Base-by-base conservation (phyloP, 176 grass and related monocot genomes). In the Oryza coarctata region DNA sequence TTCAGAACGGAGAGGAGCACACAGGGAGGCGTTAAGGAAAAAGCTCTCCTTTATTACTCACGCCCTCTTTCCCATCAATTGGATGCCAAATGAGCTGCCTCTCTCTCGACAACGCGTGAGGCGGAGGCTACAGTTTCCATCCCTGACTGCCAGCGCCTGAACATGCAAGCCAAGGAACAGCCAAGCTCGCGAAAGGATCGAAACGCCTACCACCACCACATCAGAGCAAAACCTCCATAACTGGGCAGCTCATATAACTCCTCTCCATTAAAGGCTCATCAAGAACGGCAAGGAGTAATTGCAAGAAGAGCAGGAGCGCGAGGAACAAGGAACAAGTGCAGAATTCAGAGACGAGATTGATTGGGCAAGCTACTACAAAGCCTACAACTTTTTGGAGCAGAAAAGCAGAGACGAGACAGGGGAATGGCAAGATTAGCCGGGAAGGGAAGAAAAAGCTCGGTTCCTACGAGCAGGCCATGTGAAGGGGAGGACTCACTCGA, bases 121-220 rank as follows among this genome's bases (percentile, higher is more conserved):
- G 71, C 70, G 47, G 78, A 65, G 28, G 63, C 78, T 68, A 30
- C 87, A 40, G 82, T 81, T 76, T 74, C 82, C 77, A 77, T 64
- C 70, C 26, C 87, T 73, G 69, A 28, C 35, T 79, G 69, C 75
- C 39, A 35, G 47, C 12, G 57, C 70, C 63, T 32, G 25, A 17
- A 26, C 72, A 61, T 68, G 73, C 73, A 76, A 76, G 82, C 62
- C 33, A 84, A 41, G 25, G 26, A 57, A 76, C 73, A 60, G 6
- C 73, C 47, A n/a, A n/a, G 65, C 55, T 29, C 26, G 32, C 60
- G 67, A 71, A 70, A 55, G 73, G 41, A 25, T 33, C 58, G 86
- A 73, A 79, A 68, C 68, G 44, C 66, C 74, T 13, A 31, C 71
- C 71, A 55, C 50, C n/a, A n/a, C n/a, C 17, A 18, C 12, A 32